phyloP scores from a whole-genome alignment of 257 asterid species.

The Scutellaria baicalensis region DNA sequence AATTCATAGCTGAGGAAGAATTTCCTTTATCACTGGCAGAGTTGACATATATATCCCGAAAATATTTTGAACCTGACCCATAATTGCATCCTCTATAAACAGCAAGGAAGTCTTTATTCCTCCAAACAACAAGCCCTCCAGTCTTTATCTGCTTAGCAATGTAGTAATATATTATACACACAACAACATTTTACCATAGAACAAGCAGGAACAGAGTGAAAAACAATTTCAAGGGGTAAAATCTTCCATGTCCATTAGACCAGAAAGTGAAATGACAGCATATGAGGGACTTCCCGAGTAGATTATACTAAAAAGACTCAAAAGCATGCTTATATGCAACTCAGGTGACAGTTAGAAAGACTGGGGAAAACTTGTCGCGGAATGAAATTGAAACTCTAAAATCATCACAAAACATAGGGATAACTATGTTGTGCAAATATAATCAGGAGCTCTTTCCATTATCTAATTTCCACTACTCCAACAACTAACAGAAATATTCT shows the following conservation, averaged over 20 bases:
- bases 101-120: slow-evolving; percentile 61
- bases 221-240: neutral
- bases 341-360: neutral
- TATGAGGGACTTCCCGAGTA: neutral
- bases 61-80: slow-evolving; percentile 13
- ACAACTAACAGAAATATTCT: neutral
- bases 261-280: neutral
- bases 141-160: slow-evolving; percentile 59
- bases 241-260: neutral
- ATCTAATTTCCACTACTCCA: neutral
- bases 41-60: slow-evolving; percentile 9
- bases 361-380: neutral
- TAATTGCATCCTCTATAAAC: slow-evolving; percentile 64
- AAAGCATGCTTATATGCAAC: neutral
- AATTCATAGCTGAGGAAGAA: slow-evolving; percentile 15
- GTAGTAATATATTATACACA: slow-evolving; percentile 9
- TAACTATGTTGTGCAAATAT: slow-evolving; percentile 3
- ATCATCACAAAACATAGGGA: neutral
- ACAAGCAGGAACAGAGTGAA: neutral
- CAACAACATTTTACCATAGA: slow-evolving; percentile 3
- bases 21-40: slow-evolving; percentile 14
- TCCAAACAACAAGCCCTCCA: slow-evolving; percentile 77
- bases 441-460: neutral
- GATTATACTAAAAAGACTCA: neutral
- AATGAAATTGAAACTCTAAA: slow-evolving; percentile 8